Conservation (phyloP, 163 green algal species). For the Scenedesmus sp. region DNA sequence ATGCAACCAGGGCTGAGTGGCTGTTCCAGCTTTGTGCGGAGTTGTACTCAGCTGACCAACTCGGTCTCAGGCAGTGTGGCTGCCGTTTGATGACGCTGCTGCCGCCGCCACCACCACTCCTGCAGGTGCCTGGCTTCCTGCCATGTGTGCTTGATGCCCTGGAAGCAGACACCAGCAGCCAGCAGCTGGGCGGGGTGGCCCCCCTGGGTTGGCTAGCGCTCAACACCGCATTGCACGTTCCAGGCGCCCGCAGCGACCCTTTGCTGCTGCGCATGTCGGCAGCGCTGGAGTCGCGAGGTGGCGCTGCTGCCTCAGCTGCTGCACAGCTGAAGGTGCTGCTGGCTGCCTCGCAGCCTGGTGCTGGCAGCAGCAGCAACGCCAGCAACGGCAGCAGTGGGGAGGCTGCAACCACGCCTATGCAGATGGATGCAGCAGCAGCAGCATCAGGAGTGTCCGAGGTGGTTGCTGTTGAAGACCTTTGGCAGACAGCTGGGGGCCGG, state of each 20-base stretch:
- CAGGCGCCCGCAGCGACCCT: constrained; percentile 28
- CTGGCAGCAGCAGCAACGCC: background rate
- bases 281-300: constrained; percentile 16
- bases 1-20: no score
- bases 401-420: background rate
- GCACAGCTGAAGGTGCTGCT: constrained; percentile 55
- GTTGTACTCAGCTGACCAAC: no score
- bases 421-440: background rate
- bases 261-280: constrained; percentile 30
- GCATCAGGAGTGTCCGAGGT: background rate
- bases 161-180: background rate
- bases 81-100: no score
- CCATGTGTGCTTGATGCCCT: background rate
- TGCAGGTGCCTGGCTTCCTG: constrained; percentile 54
- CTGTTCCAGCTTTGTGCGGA: no score
- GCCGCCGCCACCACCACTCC: background rate
- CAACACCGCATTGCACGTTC: constrained; percentile 34
- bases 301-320: constrained; percentile 25
- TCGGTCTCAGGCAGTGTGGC: background rate
- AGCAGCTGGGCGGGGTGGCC: background rate
- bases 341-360: constrained; percentile 2
- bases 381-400: background rate
- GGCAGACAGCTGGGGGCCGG: constrained; percentile 28
- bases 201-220: constrained; percentile 55
- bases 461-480: constrained; percentile 41